Evolutionary conservation across 495 filamentous ascomycete species (phyloP), one percentile per base, ranked within the genome.

Genomic region (Penicillium argentinense): DNA sequence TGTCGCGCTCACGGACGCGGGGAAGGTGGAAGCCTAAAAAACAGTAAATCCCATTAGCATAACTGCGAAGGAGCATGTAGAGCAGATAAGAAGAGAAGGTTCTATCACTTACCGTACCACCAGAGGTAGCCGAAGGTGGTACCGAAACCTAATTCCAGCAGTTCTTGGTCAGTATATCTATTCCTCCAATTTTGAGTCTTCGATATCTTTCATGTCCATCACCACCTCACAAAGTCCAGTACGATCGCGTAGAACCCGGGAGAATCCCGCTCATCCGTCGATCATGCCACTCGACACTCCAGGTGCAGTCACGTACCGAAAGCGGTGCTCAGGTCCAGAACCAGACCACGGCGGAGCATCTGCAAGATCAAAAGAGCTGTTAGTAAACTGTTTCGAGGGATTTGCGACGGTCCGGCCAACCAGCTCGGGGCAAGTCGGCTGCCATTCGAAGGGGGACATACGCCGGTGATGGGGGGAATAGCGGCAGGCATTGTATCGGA

Each of bases 1-100:
- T 45, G 69, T 92, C 88, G 59, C 88, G 87, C 66, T 72, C 76
- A 60, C 86, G 86, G 60, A 88, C 82, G 39, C 78, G 76, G 52
- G 87, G 88, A 38, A 91, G 78, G 74, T 92, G 88, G 73, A 83
- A 91, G 62, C 88, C 85, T 86, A 47, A n/a, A n/a, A 34, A 42
- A 14, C 3, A 33, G 37, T 28, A 46, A 42, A 41, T 9, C 28
- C 25, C 9, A 27, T 42, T 32, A 47, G 39, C n/a, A n/a, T n/a
- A n/a, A n/a, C n/a, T n/a, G 11, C 16, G 22, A 12, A 39, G 9
- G 28, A 9, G 25, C 19, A 25, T 28, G 12, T 25, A 29, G 25
- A 21, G 46, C 16, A 39, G 9, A 33, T 36, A 38, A 29, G 41
- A 11, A 19, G 25, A 18, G 32, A 28, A 25, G n/a, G n/a, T 32